phyloP scores from a whole-genome alignment of 2,329 filamentous ascomycete species.

The Pestalotiopsis sp. region DNA sequence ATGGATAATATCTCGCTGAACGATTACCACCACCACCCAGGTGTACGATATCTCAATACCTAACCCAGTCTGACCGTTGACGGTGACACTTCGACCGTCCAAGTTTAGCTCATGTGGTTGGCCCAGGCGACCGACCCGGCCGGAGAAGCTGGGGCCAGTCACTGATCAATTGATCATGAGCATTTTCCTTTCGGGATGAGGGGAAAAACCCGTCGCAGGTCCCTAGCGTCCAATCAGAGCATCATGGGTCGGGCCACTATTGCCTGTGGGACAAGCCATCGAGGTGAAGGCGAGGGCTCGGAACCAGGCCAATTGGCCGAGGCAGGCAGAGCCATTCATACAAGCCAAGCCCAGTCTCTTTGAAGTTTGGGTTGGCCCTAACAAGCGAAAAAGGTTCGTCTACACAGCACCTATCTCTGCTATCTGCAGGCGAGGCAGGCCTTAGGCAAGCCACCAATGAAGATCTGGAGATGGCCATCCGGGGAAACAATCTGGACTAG shows the following conservation, averaged over 20 bases:
- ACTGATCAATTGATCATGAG: not conserved
- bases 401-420: not conserved
- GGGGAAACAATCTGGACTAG: not conserved
- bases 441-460: not conserved
- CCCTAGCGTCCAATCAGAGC: not conserved
- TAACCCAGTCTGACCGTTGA: not conserved
- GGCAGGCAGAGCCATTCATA: not conserved
- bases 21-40: too few species aligned
- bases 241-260: not conserved
- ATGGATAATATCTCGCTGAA: not conserved
- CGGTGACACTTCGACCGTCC: not conserved
- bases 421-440: not conserved
- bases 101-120: not conserved
- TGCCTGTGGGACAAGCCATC: conserved; percentile 7
- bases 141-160: not conserved
- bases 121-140: not conserved
- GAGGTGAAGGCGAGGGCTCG: not conserved
- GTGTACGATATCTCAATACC: too few species aligned
- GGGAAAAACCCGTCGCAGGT: not conserved
- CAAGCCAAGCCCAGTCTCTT: not conserved
- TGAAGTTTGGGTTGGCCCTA: not conserved
- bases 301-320: not conserved
- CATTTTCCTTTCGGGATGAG: not conserved
- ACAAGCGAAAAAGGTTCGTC: not conserved
- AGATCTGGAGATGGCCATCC: not conserved